A percentile compares a stretch with the other conserved stretches of the same genome.
Evolutionary conservation across 2,329 filamentous ascomycete species (phyloP).

Genomic region (Fusarium equiseti): DNA sequence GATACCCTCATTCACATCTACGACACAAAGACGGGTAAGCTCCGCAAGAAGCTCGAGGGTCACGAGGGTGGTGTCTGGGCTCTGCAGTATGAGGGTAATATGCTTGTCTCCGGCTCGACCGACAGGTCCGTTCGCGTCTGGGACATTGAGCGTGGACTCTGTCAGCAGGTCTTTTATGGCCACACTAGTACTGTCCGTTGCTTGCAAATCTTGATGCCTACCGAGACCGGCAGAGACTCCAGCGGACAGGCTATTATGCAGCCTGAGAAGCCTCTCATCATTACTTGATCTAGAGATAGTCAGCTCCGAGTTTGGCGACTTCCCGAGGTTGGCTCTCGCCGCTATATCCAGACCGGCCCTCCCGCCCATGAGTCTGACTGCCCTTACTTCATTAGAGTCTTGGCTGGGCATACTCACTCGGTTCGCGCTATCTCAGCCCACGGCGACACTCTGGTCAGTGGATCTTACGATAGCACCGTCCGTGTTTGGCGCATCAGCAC

Average conservation of each 20-base stretch:
- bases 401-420: slow-evolving; percentile 90
- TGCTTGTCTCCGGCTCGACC: slow-evolving; percentile 93
- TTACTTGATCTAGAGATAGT: slow-evolving; percentile 95
- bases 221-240: slow-evolving; percentile 76
- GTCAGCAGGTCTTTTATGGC: slow-evolving; percentile 95
- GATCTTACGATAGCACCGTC: slow-evolving; percentile 95
- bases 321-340: slow-evolving; percentile 80
- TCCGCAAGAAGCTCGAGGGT: slow-evolving; percentile 86
- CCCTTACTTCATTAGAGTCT: slow-evolving; percentile 90
- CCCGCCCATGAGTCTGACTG: slow-evolving; percentile 83
- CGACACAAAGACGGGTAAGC: slow-evolving; percentile 91
- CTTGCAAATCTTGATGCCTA: slow-evolving; percentile 91
- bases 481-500: slow-evolving; percentile 98
- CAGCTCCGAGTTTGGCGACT: slow-evolving; percentile 95
- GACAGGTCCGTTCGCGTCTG: slow-evolving; percentile 98
- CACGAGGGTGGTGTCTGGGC: slow-evolving; percentile 99
- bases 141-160: slow-evolving; percentile 94
- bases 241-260: slow-evolving; percentile 86
- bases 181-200: slow-evolving; percentile 98
- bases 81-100: slow-evolving; percentile 94
- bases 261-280: slow-evolving; percentile 94
- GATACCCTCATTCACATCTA: slow-evolving; percentile 98
- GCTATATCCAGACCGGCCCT: slow-evolving; percentile 83
- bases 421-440: slow-evolving; percentile 96
- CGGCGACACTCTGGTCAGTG: slow-evolving; percentile 95